phyloP scores from a whole-genome alignment of 2,329 filamentous ascomycete species.

The Scedosporium minutisporum region DNA sequence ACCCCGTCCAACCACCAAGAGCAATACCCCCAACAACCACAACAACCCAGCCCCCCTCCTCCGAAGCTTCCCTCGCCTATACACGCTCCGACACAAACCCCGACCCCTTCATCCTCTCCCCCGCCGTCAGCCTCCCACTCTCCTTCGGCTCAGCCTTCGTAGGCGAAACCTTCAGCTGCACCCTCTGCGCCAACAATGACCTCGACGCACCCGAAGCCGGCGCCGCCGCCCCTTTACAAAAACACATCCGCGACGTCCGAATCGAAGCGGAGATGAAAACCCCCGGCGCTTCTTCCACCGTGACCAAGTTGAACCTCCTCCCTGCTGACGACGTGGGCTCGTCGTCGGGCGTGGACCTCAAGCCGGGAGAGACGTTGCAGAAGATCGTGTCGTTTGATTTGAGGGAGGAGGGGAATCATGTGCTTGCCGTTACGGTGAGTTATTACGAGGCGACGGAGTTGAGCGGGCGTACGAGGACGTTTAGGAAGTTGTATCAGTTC shows the following conservation, averaged over 20 bases:
- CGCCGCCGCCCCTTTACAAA: conserved; percentile 16
- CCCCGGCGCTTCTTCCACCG: conserved; percentile 44
- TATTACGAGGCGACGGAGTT: conserved; percentile 81
- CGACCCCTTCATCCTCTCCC: conserved; percentile 46
- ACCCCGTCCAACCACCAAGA: conserved; percentile 28
- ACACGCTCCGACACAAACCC: conserved; percentile 25
- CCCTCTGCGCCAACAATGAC: conserved; percentile 93
- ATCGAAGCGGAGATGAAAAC: conserved; percentile 95
- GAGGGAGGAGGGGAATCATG: conserved; percentile 89
- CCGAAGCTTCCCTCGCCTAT: conserved; percentile 66
- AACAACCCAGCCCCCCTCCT: conserved; percentile 27
- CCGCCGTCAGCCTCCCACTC: conserved; percentile 72
- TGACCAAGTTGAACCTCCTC: conserved; percentile 58
- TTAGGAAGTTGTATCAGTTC: conserved; percentile 94
- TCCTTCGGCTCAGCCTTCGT: conserved; percentile 93
- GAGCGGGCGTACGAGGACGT: conserved; percentile 66
- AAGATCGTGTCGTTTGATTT: conserved; percentile 77
- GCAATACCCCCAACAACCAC: conserved; percentile 30
- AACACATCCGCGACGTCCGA: conserved; percentile 62
- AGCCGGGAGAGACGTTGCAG: conserved; percentile 61
- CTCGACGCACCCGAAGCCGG: conserved; percentile 10
- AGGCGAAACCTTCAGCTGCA: conserved; percentile 89
- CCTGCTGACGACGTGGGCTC: conserved; percentile 13
- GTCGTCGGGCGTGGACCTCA: conserved; percentile 37
- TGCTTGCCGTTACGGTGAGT: conserved; percentile 84